phyloP scores from a whole-genome alignment of 2,329 filamentous ascomycete genomes.

The Orbilia javanica region DNA sequence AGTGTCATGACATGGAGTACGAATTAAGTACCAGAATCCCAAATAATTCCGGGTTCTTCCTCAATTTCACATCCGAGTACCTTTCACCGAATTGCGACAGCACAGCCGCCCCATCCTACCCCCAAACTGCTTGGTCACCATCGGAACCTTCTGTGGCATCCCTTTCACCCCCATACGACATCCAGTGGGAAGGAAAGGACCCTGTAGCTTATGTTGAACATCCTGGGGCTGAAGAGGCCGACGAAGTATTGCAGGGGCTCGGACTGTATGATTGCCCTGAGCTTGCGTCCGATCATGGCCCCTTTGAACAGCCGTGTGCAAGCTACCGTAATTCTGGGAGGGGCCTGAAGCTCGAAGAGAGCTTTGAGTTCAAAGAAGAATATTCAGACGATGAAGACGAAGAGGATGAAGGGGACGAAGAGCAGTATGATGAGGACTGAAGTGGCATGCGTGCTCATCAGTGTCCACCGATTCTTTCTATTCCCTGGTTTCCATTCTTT shows the following conservation, averaged over 20 bases:
- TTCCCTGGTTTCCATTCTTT: not conserved
- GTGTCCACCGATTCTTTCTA: not conserved
- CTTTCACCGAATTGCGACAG: constrained; percentile 17
- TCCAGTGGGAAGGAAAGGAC: not conserved
- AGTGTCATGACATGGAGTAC: constrained; percentile 29
- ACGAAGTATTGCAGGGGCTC: constrained; percentile 40
- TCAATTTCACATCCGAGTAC: not conserved
- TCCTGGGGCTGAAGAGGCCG: not conserved
- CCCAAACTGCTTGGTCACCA: constrained; percentile 34
- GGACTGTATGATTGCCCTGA: constrained; percentile 53
- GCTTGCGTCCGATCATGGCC: not conserved
- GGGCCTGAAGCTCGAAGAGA: constrained; percentile 54
- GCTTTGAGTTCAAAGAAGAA: constrained; percentile 40
- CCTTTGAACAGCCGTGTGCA: not conserved
- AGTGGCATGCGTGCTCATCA: not conserved
- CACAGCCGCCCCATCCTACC: constrained; percentile 1
- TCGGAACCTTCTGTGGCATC: constrained; percentile 39
- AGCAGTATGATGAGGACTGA: not conserved
- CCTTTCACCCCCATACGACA: constrained; percentile 29
- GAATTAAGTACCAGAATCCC: not conserved
- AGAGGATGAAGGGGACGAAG: not conserved
- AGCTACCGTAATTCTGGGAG: not conserved
- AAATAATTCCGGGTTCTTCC: not conserved
- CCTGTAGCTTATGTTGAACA: not conserved
- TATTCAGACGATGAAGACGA: constrained; percentile 27